Conservation (phyloP, 2,329 filamentous ascomycete species). For the Exophiala alcalophila region DNA sequence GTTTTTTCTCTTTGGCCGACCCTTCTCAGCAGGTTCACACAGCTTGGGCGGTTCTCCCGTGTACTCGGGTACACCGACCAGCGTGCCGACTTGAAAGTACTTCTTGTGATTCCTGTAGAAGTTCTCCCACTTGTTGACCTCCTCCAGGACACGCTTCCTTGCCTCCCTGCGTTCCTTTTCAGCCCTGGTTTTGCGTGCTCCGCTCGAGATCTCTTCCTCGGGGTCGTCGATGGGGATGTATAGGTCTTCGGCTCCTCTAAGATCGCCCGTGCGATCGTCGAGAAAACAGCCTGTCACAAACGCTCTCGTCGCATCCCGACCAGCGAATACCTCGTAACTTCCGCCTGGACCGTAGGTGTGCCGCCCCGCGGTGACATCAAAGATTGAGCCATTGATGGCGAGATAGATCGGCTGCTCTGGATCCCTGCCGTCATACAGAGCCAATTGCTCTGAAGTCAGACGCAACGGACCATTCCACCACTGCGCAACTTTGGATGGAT, state of each 20-base stretch:
- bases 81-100: constrained; percentile 75
- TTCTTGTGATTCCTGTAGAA: constrained; percentile 79
- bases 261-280: constrained; percentile 77
- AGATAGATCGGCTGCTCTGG: constrained; percentile 77
- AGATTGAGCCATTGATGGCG: constrained; percentile 69
- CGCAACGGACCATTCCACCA: constrained; percentile 60
- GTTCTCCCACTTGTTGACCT: constrained; percentile 74
- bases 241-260: constrained; percentile 84
- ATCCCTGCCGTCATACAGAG: constrained; percentile 73
- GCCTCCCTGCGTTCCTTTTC: constrained; percentile 66
- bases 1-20: constrained; percentile 54
- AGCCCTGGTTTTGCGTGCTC: constrained; percentile 51
- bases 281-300: constrained; percentile 93
- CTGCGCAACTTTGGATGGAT: constrained; percentile 55
- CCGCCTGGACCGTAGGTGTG: constrained; percentile 74
- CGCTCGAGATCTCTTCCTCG: constrained; percentile 39
- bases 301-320: constrained; percentile 78
- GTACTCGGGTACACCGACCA: constrained; percentile 50
- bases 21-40: constrained; percentile 68
- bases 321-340: constrained; percentile 81
- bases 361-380: constrained; percentile 59
- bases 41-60: constrained; percentile 58
- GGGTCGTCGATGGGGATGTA: constrained; percentile 68
- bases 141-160: constrained; percentile 60
- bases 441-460: constrained; percentile 73